Conservation (phyloP, 2,329 filamentous ascomycete genomes). For the Ophiostoma australiae region DNA sequence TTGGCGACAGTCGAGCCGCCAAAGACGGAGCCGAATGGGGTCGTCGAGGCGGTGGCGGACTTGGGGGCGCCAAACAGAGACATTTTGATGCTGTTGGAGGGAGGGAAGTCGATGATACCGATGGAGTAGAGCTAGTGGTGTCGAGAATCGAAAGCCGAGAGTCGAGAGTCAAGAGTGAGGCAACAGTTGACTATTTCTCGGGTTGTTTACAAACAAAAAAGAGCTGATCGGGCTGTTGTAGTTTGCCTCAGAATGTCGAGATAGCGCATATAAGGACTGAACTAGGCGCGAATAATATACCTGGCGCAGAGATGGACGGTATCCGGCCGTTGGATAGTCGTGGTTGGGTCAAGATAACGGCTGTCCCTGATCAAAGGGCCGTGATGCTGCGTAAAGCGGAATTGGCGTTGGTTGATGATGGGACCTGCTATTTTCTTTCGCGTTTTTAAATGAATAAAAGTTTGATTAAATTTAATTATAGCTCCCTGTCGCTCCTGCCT, state of each 20-base stretch:
- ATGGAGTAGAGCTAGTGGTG: background rate
- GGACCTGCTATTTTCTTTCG: slow-evolving; percentile 20
- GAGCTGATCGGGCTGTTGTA: background rate
- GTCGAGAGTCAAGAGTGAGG: background rate
- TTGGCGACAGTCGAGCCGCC: slow-evolving; percentile 20
- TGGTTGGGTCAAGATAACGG: background rate
- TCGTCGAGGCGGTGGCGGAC: slow-evolving; percentile 19
- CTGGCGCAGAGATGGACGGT: background rate
- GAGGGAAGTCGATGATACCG: background rate
- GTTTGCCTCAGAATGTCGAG: background rate
- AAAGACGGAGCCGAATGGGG: slow-evolving; percentile 25
- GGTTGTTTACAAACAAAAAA: slow-evolving; percentile 11
- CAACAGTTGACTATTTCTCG: background rate
- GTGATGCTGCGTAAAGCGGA: slow-evolving; percentile 6
- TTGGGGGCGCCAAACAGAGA: slow-evolving; percentile 27
- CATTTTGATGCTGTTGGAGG: slow-evolving; percentile 17
- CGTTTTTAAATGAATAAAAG: slow-evolving; percentile 23
- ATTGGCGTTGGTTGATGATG: slow-evolving; percentile 12
- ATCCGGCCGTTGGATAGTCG: background rate
- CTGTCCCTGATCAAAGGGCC: slow-evolving; percentile 9
- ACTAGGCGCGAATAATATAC: background rate
- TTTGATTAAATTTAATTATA: slow-evolving; percentile 20
- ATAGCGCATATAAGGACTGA: background rate
- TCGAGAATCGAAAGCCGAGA: background rate
- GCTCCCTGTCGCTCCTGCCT: background rate